Percentiles rank a stretch among this genome's conserved stretches.
These are phyloP conservation scores for Kalmusia sp. DNA, from an alignment of 2,329 filamentous ascomycete species.

Conservation along the genomic window DNA sequence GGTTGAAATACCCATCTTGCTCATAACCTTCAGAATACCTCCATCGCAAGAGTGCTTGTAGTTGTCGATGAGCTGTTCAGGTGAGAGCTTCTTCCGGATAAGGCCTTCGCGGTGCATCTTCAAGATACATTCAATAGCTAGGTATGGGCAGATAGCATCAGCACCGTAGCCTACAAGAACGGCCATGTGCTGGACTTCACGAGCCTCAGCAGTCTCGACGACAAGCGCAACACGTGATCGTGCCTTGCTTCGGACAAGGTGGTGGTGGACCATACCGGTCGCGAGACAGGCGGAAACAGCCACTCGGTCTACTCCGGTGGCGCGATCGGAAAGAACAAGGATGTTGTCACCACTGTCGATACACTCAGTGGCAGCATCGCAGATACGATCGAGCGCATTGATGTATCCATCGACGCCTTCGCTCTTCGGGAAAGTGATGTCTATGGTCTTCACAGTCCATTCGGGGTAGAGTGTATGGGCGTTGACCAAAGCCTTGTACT, in stretches of 20 bases:
- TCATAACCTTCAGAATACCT: constrained; percentile 98
- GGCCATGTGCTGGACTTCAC: constrained; percentile 98
- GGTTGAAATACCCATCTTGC: constrained; percentile 99
- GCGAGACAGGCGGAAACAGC: constrained; percentile 86
- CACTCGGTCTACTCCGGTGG: constrained; percentile 81
- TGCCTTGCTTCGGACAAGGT: constrained; percentile 95
- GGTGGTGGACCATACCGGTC: constrained; percentile 93
- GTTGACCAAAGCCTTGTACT: constrained; percentile 87
- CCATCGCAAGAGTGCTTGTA: constrained; percentile 97
- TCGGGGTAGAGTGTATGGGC: constrained; percentile 74
- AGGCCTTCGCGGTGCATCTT: constrained; percentile 95
- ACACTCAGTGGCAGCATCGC: constrained; percentile 80
- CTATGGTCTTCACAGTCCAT: constrained; percentile 90
- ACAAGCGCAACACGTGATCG: constrained; percentile 85
- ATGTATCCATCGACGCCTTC: constrained; percentile 85
- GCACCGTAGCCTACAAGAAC: constrained; percentile 96
- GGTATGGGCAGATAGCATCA: constrained; percentile 92
- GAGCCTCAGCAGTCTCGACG: constrained; percentile 91
- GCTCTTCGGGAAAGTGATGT: constrained; percentile 89
- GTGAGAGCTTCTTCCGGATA: constrained; percentile 85
- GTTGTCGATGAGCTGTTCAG: constrained; percentile 87
- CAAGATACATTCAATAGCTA: constrained; percentile 93
- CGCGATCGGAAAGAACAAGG: constrained; percentile 88
- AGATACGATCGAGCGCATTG: constrained; percentile 86
- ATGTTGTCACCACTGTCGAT: constrained; percentile 85